A percentile compares a stretch with the other conserved stretches of the same genome.
Conservation (phyloP, 352 stramenopile species). For the Globisporangium takayamanum region DNA sequence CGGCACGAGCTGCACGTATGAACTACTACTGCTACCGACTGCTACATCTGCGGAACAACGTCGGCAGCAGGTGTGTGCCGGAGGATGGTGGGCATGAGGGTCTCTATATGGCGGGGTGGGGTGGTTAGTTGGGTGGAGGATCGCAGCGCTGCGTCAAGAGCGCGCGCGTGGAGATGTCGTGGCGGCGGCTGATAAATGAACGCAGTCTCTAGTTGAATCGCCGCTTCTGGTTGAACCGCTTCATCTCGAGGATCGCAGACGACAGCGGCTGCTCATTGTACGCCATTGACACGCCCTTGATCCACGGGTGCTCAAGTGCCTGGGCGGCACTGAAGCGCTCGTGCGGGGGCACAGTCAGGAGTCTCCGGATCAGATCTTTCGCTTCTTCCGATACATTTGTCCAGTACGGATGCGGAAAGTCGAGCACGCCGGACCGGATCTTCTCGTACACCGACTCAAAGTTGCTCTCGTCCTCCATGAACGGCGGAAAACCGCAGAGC, state of each 20-base stretch:
- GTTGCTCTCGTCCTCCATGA: slow-evolving; percentile 74
- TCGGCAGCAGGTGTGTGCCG: too few relatives aligned
- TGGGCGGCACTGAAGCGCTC: slow-evolving; percentile 67
- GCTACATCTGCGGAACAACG: too few relatives aligned
- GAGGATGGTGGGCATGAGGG: not conserved
- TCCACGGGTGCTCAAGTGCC: slow-evolving; percentile 79
- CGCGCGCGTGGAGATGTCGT: too few relatives aligned
- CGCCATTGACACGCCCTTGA: slow-evolving; percentile 64
- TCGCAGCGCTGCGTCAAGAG: too few relatives aligned
- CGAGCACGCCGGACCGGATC: slow-evolving; percentile 70
- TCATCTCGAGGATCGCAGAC: slow-evolving; percentile 85
- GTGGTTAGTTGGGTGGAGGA: too few relatives aligned
- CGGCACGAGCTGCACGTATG: too few relatives aligned
- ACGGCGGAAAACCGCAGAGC: slow-evolving; percentile 79
- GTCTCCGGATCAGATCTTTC: slow-evolving; percentile 76
- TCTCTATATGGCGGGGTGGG: slow-evolving; percentile 10
- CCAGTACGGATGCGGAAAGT: slow-evolving; percentile 82
- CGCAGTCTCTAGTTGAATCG: slow-evolving; percentile 56
- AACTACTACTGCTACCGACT: too few relatives aligned
- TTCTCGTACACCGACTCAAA: slow-evolving; percentile 83
- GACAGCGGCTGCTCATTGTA: slow-evolving; percentile 74
- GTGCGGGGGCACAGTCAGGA: slow-evolving; percentile 68
- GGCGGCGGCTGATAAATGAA: slow-evolving; percentile 10
- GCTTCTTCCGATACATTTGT: slow-evolving; percentile 80
- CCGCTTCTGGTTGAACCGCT: slow-evolving; percentile 87